These are phyloP conservation scores for Pythium grandisporangium DNA, from an alignment of 352 stramenopile species.

Conservation along the genomic window DNA sequence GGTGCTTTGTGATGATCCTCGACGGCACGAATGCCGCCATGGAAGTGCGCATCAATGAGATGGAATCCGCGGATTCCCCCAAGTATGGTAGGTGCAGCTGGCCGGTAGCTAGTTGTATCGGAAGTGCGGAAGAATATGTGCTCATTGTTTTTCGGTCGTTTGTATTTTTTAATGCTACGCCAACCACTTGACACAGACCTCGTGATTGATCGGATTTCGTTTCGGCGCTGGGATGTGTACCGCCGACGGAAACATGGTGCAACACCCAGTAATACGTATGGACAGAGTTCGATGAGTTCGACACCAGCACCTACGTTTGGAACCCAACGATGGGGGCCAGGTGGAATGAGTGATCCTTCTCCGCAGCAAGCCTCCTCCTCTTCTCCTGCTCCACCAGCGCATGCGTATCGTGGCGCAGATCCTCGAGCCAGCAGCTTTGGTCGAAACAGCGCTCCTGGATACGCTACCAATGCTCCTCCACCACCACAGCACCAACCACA, in stretches of 20 bases:
- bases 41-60: slow-evolving; percentile 82
- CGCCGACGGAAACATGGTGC: slow-evolving; percentile 45
- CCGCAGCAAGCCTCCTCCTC: too few relatives aligned
- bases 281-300: slow-evolving; percentile 17
- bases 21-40: slow-evolving; percentile 65
- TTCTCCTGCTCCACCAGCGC: too few relatives aligned
- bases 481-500: slow-evolving; percentile 5
- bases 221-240: slow-evolving; percentile 77
- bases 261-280: too few relatives aligned
- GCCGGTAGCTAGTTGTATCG: background rate
- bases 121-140: too few relatives aligned
- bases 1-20: slow-evolving; percentile 71
- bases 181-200: slow-evolving; percentile 38
- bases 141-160: too few relatives aligned
- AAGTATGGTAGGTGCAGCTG: slow-evolving; percentile 56
- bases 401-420: too few relatives aligned
- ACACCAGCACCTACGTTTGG: slow-evolving; percentile 34
- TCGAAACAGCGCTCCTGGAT: too few relatives aligned
- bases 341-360: slow-evolving; percentile 29
- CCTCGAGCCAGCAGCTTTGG: too few relatives aligned
- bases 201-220: slow-evolving; percentile 68
- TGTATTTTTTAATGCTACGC: too few relatives aligned
- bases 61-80: slow-evolving; percentile 59
- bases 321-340: slow-evolving; percentile 57
- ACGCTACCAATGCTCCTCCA: slow-evolving; percentile 14